phyloP scores from a whole-genome alignment of 2,329 filamentous ascomycete genomes.

The Clonostachys rosea region DNA sequence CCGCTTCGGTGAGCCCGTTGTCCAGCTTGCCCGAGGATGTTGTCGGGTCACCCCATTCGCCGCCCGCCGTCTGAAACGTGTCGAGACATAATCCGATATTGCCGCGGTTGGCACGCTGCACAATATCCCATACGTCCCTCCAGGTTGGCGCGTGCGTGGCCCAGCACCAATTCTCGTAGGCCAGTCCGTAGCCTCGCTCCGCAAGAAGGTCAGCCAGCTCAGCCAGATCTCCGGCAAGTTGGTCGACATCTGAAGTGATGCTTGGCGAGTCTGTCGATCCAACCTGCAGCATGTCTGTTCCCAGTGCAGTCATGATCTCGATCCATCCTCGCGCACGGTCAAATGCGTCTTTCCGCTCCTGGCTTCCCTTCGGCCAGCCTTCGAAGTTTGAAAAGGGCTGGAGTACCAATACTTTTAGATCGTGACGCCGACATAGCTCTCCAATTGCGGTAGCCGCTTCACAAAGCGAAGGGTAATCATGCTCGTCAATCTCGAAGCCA shows the following conservation, averaged over 20 bases:
- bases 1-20: constrained; percentile 9
- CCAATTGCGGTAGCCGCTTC: constrained; percentile 49
- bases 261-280: constrained; percentile 57
- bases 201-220: constrained; percentile 60
- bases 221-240: constrained; percentile 56
- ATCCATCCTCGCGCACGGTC: constrained; percentile 62
- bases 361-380: constrained; percentile 59
- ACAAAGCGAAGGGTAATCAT: constrained; percentile 56
- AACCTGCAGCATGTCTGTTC: constrained; percentile 68
- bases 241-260: constrained; percentile 42
- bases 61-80: constrained; percentile 70
- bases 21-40: constrained; percentile 51
- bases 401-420: constrained; percentile 62
- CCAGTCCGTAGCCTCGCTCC: constrained; percentile 52
- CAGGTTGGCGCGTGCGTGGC: constrained; percentile 64
- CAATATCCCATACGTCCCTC: constrained; percentile 67
- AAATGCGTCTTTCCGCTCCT: constrained; percentile 58
- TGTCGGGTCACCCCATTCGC: constrained; percentile 70
- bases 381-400: constrained; percentile 77
- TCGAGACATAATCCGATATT: constrained; percentile 75
- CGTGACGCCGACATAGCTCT: constrained; percentile 45
- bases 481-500: constrained; percentile 42
- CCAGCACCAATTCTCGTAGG: constrained; percentile 85
- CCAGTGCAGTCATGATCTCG: constrained; percentile 64
- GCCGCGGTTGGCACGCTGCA: constrained; percentile 52